Conservation (phyloP, 2,329 filamentous ascomycete species). For the Alternaria hordeiaustralica region DNA sequence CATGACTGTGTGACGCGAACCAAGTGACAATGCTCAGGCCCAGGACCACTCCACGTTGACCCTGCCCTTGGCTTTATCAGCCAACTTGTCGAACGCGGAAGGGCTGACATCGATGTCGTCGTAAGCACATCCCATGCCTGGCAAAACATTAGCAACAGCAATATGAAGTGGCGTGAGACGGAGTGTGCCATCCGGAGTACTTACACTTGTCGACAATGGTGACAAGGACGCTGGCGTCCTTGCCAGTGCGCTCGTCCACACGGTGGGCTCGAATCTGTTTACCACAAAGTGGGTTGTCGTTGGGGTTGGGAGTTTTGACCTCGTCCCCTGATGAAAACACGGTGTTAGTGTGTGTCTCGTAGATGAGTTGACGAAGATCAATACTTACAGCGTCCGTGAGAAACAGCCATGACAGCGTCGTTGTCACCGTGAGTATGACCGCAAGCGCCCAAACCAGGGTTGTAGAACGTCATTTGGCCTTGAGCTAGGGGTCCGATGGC, state of each 20-base stretch:
- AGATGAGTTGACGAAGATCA: neutral
- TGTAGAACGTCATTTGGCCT: slow-evolving; percentile 75
- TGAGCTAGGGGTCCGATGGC: slow-evolving; percentile 59
- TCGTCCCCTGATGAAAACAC: slow-evolving; percentile 58
- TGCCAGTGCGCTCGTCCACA: slow-evolving; percentile 52
- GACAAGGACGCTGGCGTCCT: slow-evolving; percentile 62
- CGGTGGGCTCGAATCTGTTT: slow-evolving; percentile 68
- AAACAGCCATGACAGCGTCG: slow-evolving; percentile 71
- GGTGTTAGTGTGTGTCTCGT: neutral
- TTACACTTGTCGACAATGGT: slow-evolving; percentile 72
- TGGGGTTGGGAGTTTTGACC: slow-evolving; percentile 58
- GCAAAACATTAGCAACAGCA: slow-evolving; percentile 17
- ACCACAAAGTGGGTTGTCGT: slow-evolving; percentile 72
- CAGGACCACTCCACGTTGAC: slow-evolving; percentile 60
- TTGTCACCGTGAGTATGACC: slow-evolving; percentile 61
- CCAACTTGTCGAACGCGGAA: slow-evolving; percentile 57
- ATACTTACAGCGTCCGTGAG: slow-evolving; percentile 62
- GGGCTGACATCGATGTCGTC: slow-evolving; percentile 60
- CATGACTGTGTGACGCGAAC: neutral
- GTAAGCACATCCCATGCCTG: slow-evolving; percentile 55
- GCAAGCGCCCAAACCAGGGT: slow-evolving; percentile 71
- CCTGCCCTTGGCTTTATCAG: slow-evolving; percentile 54
- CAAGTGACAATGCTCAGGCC: slow-evolving; percentile 41
- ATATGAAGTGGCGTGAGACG: neutral
- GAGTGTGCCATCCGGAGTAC: slow-evolving; percentile 5